Evolutionary conservation across 139 green algal species (phyloP), one percentile per base, ranked within the genome.

Genomic region (Choricystis sp.): DNA sequence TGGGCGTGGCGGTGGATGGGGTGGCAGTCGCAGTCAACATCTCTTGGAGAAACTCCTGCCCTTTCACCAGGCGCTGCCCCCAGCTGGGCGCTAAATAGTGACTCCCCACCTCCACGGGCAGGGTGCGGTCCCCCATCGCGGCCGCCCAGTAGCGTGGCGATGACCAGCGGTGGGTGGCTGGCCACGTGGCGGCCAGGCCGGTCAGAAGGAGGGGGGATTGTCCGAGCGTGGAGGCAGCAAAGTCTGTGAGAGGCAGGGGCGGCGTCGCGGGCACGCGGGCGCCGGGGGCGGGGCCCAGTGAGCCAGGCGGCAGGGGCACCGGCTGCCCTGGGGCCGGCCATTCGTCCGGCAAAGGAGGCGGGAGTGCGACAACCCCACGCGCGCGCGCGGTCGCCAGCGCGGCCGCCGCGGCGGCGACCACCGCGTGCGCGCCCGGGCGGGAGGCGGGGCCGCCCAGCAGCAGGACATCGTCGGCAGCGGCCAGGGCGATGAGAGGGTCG

Each of bases 41-140:
- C 59, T 9, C 14, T 24, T 65, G 26, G 26, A 96, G 72, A 76
- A 96, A 95, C 21, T 85, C 70, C 3, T 60, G 40, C 55, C 96
- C 63, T 0, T 77, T 85, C 82, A 96, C 94, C 23, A 96, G 80
- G 40, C 69, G 49, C 75, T 92, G 86, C 26, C 76, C 77, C 88
- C 86, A 96, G 25, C 68, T 76, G 5, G 88, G 73, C 9, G 75
- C 72, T 29, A 96, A 74, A 73, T 96, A 96, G 71, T 91, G 74
- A 59, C 29, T 28, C 0, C 68, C 26, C 28, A 85, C 61, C 77
- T 96, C 89, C 16, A 97, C 80, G 3, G 90, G 90, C 29, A 97
- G 84, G 0, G 90, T 96, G 26, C 90, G 76, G 14, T 49, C 55
- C 0, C 89, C 90, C 4, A 84, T 82, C 49, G 85, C 77, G n/a